phyloP scores from a whole-genome alignment of 306 rosid genomes.

The Dicorynia guianensis region DNA sequence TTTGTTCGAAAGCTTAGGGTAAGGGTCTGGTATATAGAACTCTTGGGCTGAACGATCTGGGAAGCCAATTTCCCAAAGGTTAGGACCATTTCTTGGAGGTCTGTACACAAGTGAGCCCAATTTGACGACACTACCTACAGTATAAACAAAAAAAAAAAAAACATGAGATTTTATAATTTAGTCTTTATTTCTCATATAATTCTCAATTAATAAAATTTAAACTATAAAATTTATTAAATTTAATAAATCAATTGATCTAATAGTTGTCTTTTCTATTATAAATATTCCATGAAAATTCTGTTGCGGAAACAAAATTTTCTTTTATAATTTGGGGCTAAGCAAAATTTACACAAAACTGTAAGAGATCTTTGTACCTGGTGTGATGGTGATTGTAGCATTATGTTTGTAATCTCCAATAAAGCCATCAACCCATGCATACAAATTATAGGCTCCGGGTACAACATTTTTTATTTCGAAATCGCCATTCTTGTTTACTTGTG shows the following conservation, averaged over 20 bases:
- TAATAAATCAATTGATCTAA: no score
- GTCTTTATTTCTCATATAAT: no score
- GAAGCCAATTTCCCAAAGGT: slow-evolving; percentile 75
- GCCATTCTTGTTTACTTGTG: slow-evolving; percentile 50
- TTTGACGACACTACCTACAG: slow-evolving; percentile 41
- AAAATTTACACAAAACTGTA: not conserved
- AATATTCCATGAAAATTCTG: no score
- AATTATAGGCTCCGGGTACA: slow-evolving; percentile 56
- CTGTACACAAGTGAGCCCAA: slow-evolving; percentile 41
- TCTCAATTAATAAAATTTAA: no score
- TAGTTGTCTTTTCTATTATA: no score
- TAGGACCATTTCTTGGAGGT: slow-evolving; percentile 75
- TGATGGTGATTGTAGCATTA: slow-evolving; percentile 42
- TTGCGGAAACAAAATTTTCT: no score
- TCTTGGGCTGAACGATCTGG: slow-evolving; percentile 74
- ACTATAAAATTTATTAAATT: no score
- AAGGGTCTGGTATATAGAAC: slow-evolving; percentile 63
- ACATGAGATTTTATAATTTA: not conserved
- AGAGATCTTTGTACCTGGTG: slow-evolving; percentile 37
- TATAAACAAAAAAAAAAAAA: not conserved
- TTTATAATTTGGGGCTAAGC: no score
- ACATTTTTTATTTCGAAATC: slow-evolving; percentile 54
- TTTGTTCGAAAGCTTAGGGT: slow-evolving; percentile 54
- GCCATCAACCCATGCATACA: slow-evolving; percentile 72
- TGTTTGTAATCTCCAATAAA: slow-evolving; percentile 64